Evolutionary conservation across 495 filamentous ascomycete species (phyloP).

Genomic region (Pyrenula massariospora): DNA sequence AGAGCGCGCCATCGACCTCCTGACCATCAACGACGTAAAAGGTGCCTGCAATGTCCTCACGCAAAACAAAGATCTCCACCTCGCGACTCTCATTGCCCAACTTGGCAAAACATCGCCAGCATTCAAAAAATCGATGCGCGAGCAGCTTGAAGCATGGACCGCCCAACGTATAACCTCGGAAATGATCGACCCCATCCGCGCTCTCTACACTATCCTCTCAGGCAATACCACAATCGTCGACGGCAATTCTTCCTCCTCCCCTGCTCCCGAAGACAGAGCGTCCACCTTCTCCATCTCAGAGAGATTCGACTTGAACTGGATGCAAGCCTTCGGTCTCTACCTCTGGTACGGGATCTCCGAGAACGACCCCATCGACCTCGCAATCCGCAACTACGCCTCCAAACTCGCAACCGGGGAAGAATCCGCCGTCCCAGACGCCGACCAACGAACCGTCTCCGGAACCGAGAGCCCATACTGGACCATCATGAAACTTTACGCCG

Average conservation of each 20-base stretch:
- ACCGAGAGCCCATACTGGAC: conserved; percentile 77
- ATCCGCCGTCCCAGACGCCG: conserved; percentile 44
- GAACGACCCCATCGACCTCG: conserved; percentile 54
- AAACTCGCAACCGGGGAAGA: conserved; percentile 56
- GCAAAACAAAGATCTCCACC: conserved; percentile 58
- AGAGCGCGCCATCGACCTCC: conserved; percentile 69
- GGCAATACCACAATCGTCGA: conserved; percentile 74
- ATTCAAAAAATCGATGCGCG: conserved; percentile 49
- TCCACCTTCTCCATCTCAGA: conserved; percentile 66
- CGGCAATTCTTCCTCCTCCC: conserved; percentile 44
- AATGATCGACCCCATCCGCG: conserved; percentile 72
- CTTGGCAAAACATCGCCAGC: conserved; percentile 57
- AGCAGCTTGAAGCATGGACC: conserved; percentile 76
- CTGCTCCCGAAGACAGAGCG: conserved; percentile 61
- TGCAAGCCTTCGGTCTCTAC: conserved; percentile 80
- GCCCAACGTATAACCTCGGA: conserved; percentile 71
- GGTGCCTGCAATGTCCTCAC: conserved; percentile 73
- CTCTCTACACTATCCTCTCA: conserved; percentile 78
- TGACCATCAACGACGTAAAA: conserved; percentile 63
- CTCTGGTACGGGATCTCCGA: conserved; percentile 70
- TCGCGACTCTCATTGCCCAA: conserved; percentile 73
- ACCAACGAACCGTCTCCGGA: conserved; percentile 32
- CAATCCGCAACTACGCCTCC: conserved; percentile 54
- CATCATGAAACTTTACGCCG: conserved; percentile 66
- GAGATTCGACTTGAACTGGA: conserved; percentile 80